Conservation (phyloP, 2,329 filamentous ascomycete species). For the Talaromyces sp. region DNA sequence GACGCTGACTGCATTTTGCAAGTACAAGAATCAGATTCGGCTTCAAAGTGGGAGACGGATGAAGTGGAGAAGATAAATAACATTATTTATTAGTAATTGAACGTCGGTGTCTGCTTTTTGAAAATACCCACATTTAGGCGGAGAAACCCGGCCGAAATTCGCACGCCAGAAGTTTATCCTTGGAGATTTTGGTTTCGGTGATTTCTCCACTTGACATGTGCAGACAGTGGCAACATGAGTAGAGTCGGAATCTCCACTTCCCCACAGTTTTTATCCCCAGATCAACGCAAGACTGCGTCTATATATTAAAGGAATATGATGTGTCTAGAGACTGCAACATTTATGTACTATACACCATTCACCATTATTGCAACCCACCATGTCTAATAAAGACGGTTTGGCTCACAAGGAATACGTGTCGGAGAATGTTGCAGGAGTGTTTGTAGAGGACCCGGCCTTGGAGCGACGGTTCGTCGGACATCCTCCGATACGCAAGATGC, state of each 20-base stretch:
- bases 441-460: constrained; percentile 9
- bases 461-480: constrained; percentile 10
- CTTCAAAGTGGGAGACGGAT: neutral
- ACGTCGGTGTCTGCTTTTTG: neutral
- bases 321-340: neutral
- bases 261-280: neutral
- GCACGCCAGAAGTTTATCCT: neutral
- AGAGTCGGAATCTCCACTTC: constrained; percentile 6
- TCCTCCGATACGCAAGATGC: neutral
- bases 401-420: neutral
- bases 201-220: constrained; percentile 2
- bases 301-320: constrained; percentile 1
- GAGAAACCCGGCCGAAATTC: neutral
- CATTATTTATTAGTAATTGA: too few relatives aligned
- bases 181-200: neutral
- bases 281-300: neutral
- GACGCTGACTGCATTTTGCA: neutral
- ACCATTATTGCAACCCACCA: neutral
- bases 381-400: neutral
- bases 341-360: too few relatives aligned
- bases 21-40: neutral
- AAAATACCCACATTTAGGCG: neutral
- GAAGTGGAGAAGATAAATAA: neutral
- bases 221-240: neutral
- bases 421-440: neutral